Conservation (phyloP, 1,139 yeast species). For the Blastobotrys raffinosifermentans region DNA sequence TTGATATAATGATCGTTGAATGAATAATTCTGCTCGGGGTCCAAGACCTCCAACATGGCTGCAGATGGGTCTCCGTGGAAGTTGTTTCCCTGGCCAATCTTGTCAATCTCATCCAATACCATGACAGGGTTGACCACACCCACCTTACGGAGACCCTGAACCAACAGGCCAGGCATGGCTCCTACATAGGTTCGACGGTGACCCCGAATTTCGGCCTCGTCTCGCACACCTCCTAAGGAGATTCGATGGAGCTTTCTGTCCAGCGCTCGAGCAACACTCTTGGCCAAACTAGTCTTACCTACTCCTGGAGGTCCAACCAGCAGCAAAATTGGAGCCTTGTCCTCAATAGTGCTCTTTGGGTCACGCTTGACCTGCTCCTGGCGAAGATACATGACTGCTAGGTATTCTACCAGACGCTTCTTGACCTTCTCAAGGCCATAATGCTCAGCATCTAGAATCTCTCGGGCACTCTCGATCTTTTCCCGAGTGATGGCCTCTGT, state of each 20-base stretch:
- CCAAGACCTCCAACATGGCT: conserved; percentile 81
- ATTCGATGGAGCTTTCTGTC: conserved; percentile 78
- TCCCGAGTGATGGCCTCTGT: conserved; percentile 30
- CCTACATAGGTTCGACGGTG: conserved; percentile 92
- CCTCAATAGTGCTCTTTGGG: conserved; percentile 24
- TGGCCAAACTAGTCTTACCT: conserved; percentile 87
- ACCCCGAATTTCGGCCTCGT: conserved; percentile 88
- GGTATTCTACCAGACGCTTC: conserved; percentile 70
- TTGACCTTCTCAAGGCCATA: conserved; percentile 80
- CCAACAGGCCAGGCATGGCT: conserved; percentile 83
- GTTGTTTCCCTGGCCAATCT: conserved; percentile 53
- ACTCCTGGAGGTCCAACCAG: conserved; percentile 96
- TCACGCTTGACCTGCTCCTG: conserved; percentile 15
- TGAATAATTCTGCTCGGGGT: conserved; percentile 79
- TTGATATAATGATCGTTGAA: conserved; percentile 85
- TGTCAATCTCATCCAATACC: conserved; percentile 82
- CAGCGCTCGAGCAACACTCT: conserved; percentile 75
- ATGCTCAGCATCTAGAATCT: conserved; percentile 70
- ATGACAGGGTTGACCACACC: conserved; percentile 86
- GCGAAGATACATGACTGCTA: conserved; percentile 68
- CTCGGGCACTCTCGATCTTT: conserved; percentile 51
- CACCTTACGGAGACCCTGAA: conserved; percentile 73
- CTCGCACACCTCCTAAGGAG: conserved; percentile 83
- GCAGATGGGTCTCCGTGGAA: conserved; percentile 89
- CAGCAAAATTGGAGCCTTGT: conserved; percentile 67